Evolutionary conservation across 805 yeast species (phyloP).

Genomic region (Kurtzmaniella cleridarum): DNA sequence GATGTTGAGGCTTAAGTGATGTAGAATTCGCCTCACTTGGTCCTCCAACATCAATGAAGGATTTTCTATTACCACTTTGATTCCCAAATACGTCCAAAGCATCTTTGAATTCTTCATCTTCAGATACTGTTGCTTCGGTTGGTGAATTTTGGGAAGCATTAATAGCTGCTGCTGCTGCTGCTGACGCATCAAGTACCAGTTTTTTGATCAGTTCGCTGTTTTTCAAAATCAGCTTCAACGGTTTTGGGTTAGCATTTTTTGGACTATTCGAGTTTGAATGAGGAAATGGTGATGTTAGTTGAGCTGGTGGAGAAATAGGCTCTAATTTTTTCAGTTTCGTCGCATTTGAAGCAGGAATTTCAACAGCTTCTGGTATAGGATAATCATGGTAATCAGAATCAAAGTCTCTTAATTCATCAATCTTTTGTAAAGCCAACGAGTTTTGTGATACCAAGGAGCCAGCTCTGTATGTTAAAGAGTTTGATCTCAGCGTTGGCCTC

Average conservation of each 20-base stretch:
- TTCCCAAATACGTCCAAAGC: slow-evolving; percentile 1
- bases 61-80: slow-evolving; percentile 1
- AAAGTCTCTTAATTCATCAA: slow-evolving; percentile 39
- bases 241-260: slow-evolving; percentile 1
- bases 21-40: background rate
- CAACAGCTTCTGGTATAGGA: background rate
- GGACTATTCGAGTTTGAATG: too few relatives aligned
- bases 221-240: slow-evolving; percentile 31
- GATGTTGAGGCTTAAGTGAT: background rate
- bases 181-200: background rate
- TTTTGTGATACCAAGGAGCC: slow-evolving; percentile 16
- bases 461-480: slow-evolving; percentile 19
- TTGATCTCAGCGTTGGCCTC: slow-evolving; percentile 27
- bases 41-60: slow-evolving; percentile 2
- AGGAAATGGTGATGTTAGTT: background rate
- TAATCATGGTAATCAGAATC: slow-evolving; percentile 36
- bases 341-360: background rate
- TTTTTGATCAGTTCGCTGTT: slow-evolving; percentile 8
- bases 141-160: background rate
- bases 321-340: background rate
- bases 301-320: background rate
- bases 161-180: background rate
- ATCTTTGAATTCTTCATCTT: slow-evolving; percentile 7
- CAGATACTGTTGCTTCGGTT: slow-evolving; percentile 1
- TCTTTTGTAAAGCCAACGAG: slow-evolving; percentile 21